Conservation (phyloP, 225 moss, liverwort and hornwort species). For the Asterella californica region DNA sequence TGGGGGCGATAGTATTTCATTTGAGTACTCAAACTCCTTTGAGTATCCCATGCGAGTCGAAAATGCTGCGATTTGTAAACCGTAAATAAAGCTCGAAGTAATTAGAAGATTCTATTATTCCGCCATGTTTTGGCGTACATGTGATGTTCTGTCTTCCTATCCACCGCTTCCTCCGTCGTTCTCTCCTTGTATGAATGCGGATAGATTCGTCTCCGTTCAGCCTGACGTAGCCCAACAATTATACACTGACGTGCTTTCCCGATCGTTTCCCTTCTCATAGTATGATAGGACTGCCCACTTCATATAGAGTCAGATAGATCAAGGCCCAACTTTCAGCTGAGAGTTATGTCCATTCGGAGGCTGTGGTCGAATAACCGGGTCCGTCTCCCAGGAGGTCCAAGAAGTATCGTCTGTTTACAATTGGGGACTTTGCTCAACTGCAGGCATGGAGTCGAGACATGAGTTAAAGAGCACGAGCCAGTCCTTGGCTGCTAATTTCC, state of each 20-base stretch:
- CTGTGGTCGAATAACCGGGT: not conserved
- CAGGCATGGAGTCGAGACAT: conserved; percentile 18
- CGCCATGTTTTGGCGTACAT: not conserved
- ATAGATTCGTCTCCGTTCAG: not conserved
- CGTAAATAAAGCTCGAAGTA: conserved; percentile 2
- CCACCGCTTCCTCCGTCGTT: not conserved
- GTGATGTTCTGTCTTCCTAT: not conserved
- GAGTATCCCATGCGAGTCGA: conserved; percentile 35
- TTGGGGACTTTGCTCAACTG: conserved; percentile 18
- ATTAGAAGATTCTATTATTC: not conserved
- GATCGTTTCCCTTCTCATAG: not conserved
- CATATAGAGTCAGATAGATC: not conserved
- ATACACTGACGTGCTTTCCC: not conserved
- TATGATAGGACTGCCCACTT: not conserved
- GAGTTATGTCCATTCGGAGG: not conserved
- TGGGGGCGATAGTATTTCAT: conserved; percentile 27
- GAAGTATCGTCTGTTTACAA: conserved; percentile 3
- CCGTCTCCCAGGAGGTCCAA: not conserved
- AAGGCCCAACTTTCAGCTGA: not conserved
- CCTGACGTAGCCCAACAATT: not conserved
- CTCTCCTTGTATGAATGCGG: not conserved
- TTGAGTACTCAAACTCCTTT: conserved; percentile 37
- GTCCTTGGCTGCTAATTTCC: not conserved
- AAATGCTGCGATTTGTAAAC: conserved; percentile 13
- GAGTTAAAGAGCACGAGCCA: not conserved